These are phyloP conservation scores for Stemphylium beticola DNA, from an alignment of 2,329 filamentous ascomycete genomes.

Conservation along the genomic window DNA sequence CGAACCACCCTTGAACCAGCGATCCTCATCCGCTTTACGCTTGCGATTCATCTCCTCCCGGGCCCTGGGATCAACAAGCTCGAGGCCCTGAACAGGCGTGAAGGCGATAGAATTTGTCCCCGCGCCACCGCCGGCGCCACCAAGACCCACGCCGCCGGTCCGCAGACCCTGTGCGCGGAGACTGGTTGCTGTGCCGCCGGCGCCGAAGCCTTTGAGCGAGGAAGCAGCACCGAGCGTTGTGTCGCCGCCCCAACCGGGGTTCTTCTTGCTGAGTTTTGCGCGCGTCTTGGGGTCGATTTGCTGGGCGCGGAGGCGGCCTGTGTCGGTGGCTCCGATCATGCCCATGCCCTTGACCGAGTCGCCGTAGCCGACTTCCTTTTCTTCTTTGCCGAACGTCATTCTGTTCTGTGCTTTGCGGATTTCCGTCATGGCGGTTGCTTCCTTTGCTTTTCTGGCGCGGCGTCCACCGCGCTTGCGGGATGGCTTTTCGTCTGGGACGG, in stretches of 20 bases:
- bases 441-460: constrained; percentile 91
- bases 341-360: constrained; percentile 87
- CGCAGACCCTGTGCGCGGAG: constrained; percentile 81
- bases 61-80: constrained; percentile 92
- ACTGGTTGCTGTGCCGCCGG: constrained; percentile 68
- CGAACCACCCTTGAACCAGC: constrained; percentile 96
- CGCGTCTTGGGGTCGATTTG: constrained; percentile 93
- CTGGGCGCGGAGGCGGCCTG: constrained; percentile 84
- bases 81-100: constrained; percentile 90
- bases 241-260: constrained; percentile 88
- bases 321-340: constrained; percentile 90
- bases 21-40: constrained; percentile 89
- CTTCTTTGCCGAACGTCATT: constrained; percentile 94
- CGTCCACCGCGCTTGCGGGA: constrained; percentile 90
- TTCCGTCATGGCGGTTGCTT: constrained; percentile 95
- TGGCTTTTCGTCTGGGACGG: constrained; percentile 94
- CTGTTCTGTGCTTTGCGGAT: constrained; percentile 95
- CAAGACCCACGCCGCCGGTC: constrained; percentile 78
- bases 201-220: constrained; percentile 79
- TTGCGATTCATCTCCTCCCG: constrained; percentile 88
- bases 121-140: constrained; percentile 63
- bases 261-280: constrained; percentile 92
- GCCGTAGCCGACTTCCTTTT: constrained; percentile 90
- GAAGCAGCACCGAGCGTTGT: constrained; percentile 62
- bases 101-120: constrained; percentile 91